Evolutionary conservation across 2,329 filamentous ascomycete genomes (phyloP).

Genomic region (Coniella vitis): DNA sequence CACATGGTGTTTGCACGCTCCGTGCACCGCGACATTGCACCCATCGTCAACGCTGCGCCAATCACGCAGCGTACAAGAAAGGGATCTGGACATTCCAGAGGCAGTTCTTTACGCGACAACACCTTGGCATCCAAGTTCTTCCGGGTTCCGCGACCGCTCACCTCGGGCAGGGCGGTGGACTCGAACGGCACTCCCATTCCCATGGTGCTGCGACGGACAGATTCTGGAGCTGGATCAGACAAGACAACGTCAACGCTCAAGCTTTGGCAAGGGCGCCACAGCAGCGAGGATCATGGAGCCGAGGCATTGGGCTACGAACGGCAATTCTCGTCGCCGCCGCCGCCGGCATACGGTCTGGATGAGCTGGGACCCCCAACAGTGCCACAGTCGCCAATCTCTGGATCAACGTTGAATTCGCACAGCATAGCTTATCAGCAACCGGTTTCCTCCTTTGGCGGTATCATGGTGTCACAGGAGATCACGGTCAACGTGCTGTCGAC

Average conservation of each 20-base stretch:
- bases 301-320: background rate
- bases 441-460: conserved; percentile 40
- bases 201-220: conserved; percentile 20
- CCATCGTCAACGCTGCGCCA: conserved; percentile 32
- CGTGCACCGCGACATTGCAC: conserved; percentile 55
- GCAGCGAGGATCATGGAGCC: conserved; percentile 5
- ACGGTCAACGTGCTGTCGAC: conserved; percentile 41
- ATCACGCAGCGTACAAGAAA: conserved; percentile 14
- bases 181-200: conserved; percentile 25
- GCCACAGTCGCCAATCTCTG: background rate
- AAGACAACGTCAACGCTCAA: conserved; percentile 28
- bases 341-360: conserved; percentile 11
- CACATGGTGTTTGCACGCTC: conserved; percentile 53
- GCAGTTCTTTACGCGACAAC: conserved; percentile 5
- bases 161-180: conserved; percentile 20
- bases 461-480: conserved; percentile 57
- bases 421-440: conserved; percentile 5
- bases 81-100: conserved; percentile 9
- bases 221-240: conserved; percentile 22
- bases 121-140: conserved; percentile 6
- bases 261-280: conserved; percentile 23
- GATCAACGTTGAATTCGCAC: conserved; percentile 1
- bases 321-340: conserved; percentile 8
- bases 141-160: conserved; percentile 9
- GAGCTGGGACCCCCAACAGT: conserved; percentile 1